phyloP scores from a whole-genome alignment of 2,329 filamentous ascomycete genomes.

The Blastomyces emzantsi region DNA sequence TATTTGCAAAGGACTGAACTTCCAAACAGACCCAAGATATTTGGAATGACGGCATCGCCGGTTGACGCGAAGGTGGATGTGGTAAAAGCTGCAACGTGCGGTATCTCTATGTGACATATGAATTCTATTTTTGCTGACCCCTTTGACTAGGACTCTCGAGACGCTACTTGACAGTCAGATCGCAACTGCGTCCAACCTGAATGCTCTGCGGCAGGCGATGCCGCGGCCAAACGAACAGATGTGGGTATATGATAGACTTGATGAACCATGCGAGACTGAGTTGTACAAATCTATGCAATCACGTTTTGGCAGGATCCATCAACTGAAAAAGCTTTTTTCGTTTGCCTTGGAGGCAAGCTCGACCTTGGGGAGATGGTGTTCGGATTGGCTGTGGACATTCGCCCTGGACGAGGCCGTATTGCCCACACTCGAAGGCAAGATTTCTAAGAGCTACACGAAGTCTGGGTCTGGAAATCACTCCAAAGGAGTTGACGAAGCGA shows the following conservation, averaged over 20 bases:
- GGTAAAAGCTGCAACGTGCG: slow-evolving; percentile 51
- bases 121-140: slow-evolving; percentile 9
- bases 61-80: slow-evolving; percentile 75
- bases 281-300: slow-evolving; percentile 52
- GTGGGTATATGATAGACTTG: slow-evolving; percentile 47
- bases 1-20: slow-evolving; percentile 49
- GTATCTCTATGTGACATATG: background rate
- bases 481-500: slow-evolving; percentile 44
- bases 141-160: slow-evolving; percentile 54
- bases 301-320: slow-evolving; percentile 43
- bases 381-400: slow-evolving; percentile 71
- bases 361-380: slow-evolving; percentile 72
- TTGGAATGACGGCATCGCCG: slow-evolving; percentile 96
- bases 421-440: slow-evolving; percentile 50
- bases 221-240: slow-evolving; percentile 52
- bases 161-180: slow-evolving; percentile 70
- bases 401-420: slow-evolving; percentile 55
- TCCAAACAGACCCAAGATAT: slow-evolving; percentile 59
- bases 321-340: slow-evolving; percentile 49
- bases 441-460: slow-evolving; percentile 14
- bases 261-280: slow-evolving; percentile 50
- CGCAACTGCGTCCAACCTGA: slow-evolving; percentile 60
- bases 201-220: slow-evolving; percentile 50
- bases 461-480: slow-evolving; percentile 14
- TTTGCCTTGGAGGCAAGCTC: slow-evolving; percentile 53